phyloP scores from a whole-genome alignment of 495 filamentous ascomycete genomes.

The Cercophora newfieldiana region DNA sequence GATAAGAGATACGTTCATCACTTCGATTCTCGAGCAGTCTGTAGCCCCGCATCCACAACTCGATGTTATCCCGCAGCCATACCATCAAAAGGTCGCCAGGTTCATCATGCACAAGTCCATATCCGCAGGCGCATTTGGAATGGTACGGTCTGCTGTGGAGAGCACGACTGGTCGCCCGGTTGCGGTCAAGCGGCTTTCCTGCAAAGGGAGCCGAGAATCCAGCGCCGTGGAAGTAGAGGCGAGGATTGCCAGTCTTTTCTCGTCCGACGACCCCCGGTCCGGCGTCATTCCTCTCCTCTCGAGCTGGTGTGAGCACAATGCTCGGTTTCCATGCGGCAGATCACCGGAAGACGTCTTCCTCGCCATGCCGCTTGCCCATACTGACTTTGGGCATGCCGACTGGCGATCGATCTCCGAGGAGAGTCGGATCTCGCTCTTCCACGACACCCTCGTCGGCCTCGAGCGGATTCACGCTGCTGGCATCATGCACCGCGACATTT shows the following conservation, averaged over 20 bases:
- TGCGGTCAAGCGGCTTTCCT: slow-evolving; percentile 11
- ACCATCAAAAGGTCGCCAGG: slow-evolving; percentile 8
- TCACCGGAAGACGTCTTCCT: slow-evolving; percentile 12
- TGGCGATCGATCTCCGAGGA: background rate
- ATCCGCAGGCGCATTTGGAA: slow-evolving; percentile 13
- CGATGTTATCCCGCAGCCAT: slow-evolving; percentile 12
- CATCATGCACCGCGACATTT: slow-evolving; percentile 17
- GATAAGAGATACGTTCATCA: slow-evolving; percentile 12
- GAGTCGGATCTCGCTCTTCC: slow-evolving; percentile 6
- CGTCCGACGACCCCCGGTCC: background rate
- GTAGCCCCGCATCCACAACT: background rate
- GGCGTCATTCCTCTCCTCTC: slow-evolving; percentile 10
- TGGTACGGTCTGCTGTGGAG: slow-evolving; percentile 15
- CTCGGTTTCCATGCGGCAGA: background rate
- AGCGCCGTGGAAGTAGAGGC: background rate
- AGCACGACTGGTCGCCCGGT: slow-evolving; percentile 6
- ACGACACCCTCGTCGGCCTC: slow-evolving; percentile 6
- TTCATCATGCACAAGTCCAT: slow-evolving; percentile 18
- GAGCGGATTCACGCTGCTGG: slow-evolving; percentile 1
- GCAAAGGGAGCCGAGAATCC: background rate
- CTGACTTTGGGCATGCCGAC: slow-evolving; percentile 7
- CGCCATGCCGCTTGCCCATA: slow-evolving; percentile 11
- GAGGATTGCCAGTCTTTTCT: background rate
- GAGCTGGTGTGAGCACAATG: slow-evolving; percentile 2
- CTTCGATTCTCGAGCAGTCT: background rate